A percentile compares a stretch with the other conserved stretches of the same genome.
Conservation (phyloP, 2,329 filamentous ascomycete species). For the Colletotrichum magnum region DNA sequence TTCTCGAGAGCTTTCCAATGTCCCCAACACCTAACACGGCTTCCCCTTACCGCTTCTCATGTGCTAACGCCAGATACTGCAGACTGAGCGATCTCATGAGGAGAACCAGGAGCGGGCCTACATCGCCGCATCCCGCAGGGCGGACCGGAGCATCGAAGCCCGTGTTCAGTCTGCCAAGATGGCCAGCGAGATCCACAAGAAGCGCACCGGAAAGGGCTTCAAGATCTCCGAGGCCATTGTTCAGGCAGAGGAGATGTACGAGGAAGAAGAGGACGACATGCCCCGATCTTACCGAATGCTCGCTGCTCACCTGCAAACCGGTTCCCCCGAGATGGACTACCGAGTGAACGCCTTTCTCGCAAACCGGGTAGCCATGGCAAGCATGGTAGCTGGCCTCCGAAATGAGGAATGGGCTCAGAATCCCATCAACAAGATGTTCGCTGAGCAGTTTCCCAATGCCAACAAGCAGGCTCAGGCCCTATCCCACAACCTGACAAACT, state of each 20-base stretch:
- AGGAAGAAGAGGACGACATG: slow-evolving; percentile 90
- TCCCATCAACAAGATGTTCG: slow-evolving; percentile 63
- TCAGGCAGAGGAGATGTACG: slow-evolving; percentile 94
- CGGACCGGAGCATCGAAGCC: slow-evolving; percentile 89
- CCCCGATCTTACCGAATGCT: slow-evolving; percentile 76
- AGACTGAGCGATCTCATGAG: slow-evolving; percentile 83
- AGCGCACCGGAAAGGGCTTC: slow-evolving; percentile 85
- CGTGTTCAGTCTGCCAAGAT: slow-evolving; percentile 88
- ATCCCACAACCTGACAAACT: slow-evolving; percentile 40
- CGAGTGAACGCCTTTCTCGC: slow-evolving; percentile 66
- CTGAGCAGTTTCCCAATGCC: slow-evolving; percentile 60
- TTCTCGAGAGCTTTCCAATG: not conserved
- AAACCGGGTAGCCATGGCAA: slow-evolving; percentile 59
- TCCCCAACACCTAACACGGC: not conserved
- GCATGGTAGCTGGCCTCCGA: slow-evolving; percentile 51
- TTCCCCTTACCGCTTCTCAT: not conserved
- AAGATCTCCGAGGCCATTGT: slow-evolving; percentile 84
- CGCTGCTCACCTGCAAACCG: slow-evolving; percentile 73
- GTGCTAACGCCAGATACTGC: not conserved
- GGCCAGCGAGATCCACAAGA: slow-evolving; percentile 92
- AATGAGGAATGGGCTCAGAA: slow-evolving; percentile 59
- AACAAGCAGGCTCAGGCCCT: slow-evolving; percentile 47
- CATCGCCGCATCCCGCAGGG: slow-evolving; percentile 89
- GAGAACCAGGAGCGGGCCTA: slow-evolving; percentile 92
- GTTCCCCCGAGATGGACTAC: slow-evolving; percentile 72